Evolutionary conservation across 2,329 filamentous ascomycete species (phyloP), one percentile per base, ranked within the genome.

Genomic region (Trichoderma arundinaceum): DNA sequence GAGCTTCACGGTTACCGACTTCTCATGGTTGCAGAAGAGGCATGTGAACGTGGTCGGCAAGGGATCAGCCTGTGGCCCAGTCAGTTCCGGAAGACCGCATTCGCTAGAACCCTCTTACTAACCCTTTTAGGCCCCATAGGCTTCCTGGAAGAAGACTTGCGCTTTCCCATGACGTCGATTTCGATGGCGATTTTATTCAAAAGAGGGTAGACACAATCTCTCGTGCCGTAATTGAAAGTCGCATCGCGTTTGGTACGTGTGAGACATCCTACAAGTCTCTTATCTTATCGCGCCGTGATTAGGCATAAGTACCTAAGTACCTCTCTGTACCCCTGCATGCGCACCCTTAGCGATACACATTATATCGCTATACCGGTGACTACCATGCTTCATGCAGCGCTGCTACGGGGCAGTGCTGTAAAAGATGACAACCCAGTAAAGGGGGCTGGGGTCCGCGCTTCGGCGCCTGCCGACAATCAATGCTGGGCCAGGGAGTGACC

Each of bases 11-110:
- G 88, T 86, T 60, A 99, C 92, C 0, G 94, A 92, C 71, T 92
- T 95, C 76, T 98, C 95, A 80, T 98, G 94, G 77, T 97, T 98
- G 84, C 95, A 99, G 81, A 99, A 99, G 52, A 99, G 88, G 77
- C 95, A 99, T 65, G 94, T 92, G 78, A 99, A 99, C n/a, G 88
- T 87, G 2, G 92, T 94, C 3, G 90, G 85, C 17, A 95, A 84
- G 46, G 88, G 86, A 72, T 94, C 91, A 76, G 85, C 80, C 88
- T 60, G 58, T 19, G 35, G 49, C 32, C 33, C 33, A n/a, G 49
- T 56, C 48, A 65, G 60, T 35, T 63, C 39, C 48, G 38, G 17
- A 63, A 46, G 39, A 38, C 32, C 15, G 60, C 48, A 33, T 41
- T 22, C 49, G 8, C 8, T 7, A 12, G 13, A 54, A 38, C 33